Percentiles rank a stretch among this genome's conserved stretches.
Evolutionary conservation across 2,329 filamentous ascomycete genomes (phyloP).

Genomic region (Pseudocercospora pini-densiflorae): DNA sequence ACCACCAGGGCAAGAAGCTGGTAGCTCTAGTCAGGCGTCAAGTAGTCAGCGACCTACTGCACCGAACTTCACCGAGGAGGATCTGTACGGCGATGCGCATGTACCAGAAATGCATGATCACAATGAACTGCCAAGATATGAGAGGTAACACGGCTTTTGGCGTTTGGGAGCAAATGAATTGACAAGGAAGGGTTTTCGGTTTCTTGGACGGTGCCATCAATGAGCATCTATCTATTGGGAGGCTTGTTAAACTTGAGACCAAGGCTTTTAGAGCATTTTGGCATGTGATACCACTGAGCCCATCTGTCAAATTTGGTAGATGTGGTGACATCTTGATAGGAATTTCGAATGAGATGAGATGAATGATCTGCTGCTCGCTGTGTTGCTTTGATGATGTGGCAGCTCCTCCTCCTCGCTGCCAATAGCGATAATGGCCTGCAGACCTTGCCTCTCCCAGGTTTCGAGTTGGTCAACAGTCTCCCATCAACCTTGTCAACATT

Average conservation of each 20-base stretch:
- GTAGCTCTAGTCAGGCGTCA: conserved; percentile 10
- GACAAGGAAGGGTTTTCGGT: not conserved
- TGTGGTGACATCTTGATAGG: not conserved
- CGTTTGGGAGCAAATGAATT: conserved; percentile 13
- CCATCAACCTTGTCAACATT: no score
- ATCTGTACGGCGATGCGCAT: conserved; percentile 21
- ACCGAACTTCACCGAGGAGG: conserved; percentile 21
- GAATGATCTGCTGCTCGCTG: not conserved
- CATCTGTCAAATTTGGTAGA: not conserved
- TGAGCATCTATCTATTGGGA: not conserved
- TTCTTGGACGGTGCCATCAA: not conserved
- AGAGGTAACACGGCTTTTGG: conserved; percentile 21
- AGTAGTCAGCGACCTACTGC: conserved; percentile 17
- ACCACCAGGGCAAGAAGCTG: conserved; percentile 35
- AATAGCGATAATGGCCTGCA: no score
- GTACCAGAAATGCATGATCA: conserved; percentile 16
- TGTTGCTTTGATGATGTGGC: no score
- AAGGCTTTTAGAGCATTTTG: not conserved
- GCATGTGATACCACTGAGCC: not conserved
- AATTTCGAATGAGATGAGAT: not conserved
- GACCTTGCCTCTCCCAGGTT: no score
- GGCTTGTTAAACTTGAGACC: not conserved
- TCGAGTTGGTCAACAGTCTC: no score
- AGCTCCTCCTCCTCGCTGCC: no score
- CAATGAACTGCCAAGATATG: conserved; percentile 27